These are phyloP conservation scores for Areca catechu DNA, from an alignment of 176 grass and related monocot genomes.

Conservation along the genomic window DNA sequence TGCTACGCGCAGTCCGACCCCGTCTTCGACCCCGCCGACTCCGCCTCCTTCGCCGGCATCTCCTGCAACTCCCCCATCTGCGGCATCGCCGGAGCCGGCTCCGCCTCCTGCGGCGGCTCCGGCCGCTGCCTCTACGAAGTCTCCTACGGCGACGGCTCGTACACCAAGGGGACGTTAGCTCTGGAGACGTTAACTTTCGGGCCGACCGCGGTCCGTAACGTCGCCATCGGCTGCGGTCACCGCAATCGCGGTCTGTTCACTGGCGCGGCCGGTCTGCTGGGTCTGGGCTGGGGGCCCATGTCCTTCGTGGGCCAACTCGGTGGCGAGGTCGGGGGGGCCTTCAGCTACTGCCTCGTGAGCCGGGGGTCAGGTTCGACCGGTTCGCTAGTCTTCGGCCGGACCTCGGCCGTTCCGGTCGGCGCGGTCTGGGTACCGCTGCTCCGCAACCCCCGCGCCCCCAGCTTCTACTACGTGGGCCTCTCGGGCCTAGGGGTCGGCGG, in stretches of 20 bases:
- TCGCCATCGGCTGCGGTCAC: constrained; percentile 90
- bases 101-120: constrained; percentile 16
- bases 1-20: constrained; percentile 83
- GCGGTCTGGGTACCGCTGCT: constrained; percentile 85
- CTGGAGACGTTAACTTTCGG: constrained; percentile 77
- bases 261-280: constrained; percentile 52
- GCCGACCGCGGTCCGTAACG: constrained; percentile 31
- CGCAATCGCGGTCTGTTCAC: constrained; percentile 73
- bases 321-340: constrained; percentile 56
- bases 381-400: constrained; percentile 59
- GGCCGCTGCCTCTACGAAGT: constrained; percentile 50
- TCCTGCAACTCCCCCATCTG: constrained; percentile 50
- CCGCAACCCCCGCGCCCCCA: constrained; percentile 55
- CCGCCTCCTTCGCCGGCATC: constrained; percentile 51
- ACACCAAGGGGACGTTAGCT: constrained; percentile 60
- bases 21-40: constrained; percentile 75
- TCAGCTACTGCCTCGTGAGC: constrained; percentile 85
- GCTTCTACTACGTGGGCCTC: constrained; percentile 90
- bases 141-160: constrained; percentile 73
- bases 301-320: constrained; percentile 78
- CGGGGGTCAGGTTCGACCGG: constrained; percentile 31
- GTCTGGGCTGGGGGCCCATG: constrained; percentile 86
- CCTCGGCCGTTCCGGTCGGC: constrained; percentile 59
- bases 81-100: constrained; percentile 15
- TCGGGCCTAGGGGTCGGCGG: constrained; percentile 63